Conservation (phyloP, 768 basidiomycete species). For the Leccinum ochraceum region DNA sequence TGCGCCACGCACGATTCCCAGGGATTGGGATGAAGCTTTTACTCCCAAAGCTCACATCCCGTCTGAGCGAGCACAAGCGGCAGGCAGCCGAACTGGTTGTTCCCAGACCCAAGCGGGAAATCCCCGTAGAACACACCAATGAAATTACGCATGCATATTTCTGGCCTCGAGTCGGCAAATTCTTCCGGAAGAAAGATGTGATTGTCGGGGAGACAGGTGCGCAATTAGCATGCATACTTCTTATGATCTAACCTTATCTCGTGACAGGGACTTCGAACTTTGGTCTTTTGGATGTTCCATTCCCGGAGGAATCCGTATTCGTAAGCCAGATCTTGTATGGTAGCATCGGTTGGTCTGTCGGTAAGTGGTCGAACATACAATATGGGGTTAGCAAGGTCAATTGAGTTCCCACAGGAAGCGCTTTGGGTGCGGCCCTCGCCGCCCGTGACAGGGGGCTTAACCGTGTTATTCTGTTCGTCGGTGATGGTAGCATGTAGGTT, state of each 20-base stretch:
- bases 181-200: conserved; percentile 73
- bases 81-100: conserved; percentile 47
- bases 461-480: conserved; percentile 81
- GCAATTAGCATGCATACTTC: not conserved
- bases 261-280: conserved; percentile 72
- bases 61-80: conserved; percentile 43
- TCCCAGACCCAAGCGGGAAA: conserved; percentile 38
- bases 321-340: conserved; percentile 87
- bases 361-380: conserved; percentile 35
- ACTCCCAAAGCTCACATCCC: conserved; percentile 68
- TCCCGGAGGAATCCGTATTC: conserved; percentile 69
- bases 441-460: conserved; percentile 61
- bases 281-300: conserved; percentile 77
- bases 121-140: conserved; percentile 52
- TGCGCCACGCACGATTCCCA: conserved; percentile 64
- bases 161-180: conserved; percentile 77
- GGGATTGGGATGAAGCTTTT: conserved; percentile 75
- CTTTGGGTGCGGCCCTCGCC: conserved; percentile 80
- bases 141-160: conserved; percentile 77
- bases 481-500: conserved; percentile 77
- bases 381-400: not conserved
- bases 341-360: conserved; percentile 88
- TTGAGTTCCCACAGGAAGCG: conserved; percentile 43
- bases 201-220: conserved; percentile 86
- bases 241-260: not conserved